Evolutionary conservation across 495 filamentous ascomycete genomes (phyloP).

Genomic region (Lindgomyces ingoldianus): DNA sequence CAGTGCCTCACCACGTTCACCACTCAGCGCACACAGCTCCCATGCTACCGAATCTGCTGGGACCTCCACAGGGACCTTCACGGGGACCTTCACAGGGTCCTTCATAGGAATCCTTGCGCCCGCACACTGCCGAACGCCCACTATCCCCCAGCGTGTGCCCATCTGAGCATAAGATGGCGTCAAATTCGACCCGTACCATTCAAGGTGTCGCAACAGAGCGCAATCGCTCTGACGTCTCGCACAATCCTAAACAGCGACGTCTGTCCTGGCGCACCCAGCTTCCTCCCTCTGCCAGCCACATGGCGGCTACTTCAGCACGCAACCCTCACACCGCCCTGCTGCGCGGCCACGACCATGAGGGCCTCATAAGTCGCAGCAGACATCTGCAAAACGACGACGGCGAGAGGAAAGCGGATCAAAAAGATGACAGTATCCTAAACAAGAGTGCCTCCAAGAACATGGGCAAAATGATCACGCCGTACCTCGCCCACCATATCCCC

Average conservation of each 20-base stretch:
- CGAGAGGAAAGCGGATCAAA: background rate
- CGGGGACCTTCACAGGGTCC: constrained; percentile 23
- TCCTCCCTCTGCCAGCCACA: background rate
- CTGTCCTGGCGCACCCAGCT: constrained; percentile 26
- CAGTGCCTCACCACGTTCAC: background rate
- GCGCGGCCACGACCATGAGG: constrained; percentile 37
- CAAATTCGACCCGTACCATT: constrained; percentile 22
- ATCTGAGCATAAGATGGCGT: constrained; percentile 29
- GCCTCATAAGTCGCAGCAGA: constrained; percentile 4
- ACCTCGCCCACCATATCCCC: constrained; percentile 41
- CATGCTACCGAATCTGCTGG: no score
- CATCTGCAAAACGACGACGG: constrained; percentile 7
- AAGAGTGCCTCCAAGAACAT: constrained; percentile 22
- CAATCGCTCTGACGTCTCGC: background rate
- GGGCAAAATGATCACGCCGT: constrained; percentile 39
- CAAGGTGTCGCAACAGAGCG: constrained; percentile 21
- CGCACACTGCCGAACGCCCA: constrained; percentile 10
- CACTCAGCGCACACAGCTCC: no score
- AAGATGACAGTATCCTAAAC: constrained; percentile 25
- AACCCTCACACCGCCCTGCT: constrained; percentile 32
- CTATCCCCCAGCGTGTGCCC: no score
- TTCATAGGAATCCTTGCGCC: constrained; percentile 27
- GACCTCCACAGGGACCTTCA: no score
- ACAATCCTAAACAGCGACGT: constrained; percentile 15
- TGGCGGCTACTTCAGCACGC: constrained; percentile 1